These are phyloP conservation scores for Arctostaphylos glauca DNA, from an alignment of 148 eudicot species.

Conservation along the genomic window DNA sequence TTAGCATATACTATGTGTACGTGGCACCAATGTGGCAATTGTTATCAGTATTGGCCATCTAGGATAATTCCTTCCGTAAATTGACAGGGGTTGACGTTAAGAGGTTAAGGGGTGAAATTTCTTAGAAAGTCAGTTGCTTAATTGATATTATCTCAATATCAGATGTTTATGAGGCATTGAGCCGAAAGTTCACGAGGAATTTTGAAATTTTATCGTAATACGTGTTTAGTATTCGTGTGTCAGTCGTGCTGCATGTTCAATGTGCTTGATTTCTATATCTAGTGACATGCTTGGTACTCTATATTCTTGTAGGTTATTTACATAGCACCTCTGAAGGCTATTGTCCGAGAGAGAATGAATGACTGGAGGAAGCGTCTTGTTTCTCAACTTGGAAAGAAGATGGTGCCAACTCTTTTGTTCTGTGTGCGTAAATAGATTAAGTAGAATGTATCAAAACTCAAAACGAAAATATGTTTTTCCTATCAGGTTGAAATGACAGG, in stretches of 20 bases:
- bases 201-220: background rate
- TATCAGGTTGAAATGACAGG: constrained; percentile 98
- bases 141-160: background rate
- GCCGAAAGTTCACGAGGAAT: background rate
- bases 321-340: constrained; percentile 96
- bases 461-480: constrained; percentile 5
- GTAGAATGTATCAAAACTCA: background rate
- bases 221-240: background rate
- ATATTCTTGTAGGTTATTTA: constrained; percentile 68
- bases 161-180: background rate
- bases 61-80: background rate
- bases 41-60: background rate
- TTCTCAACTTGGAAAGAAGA: constrained; percentile 79
- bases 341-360: constrained; percentile 94
- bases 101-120: background rate
- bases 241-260: background rate
- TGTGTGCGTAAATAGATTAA: constrained; percentile 1
- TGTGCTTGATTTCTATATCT: constrained; percentile 10
- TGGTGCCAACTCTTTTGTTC: constrained; percentile 46
- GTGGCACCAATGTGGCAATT: background rate
- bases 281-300: background rate
- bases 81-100: background rate
- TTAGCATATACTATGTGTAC: too few species aligned
- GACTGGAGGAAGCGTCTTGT: constrained; percentile 94
- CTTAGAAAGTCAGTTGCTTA: background rate